These are phyloP conservation scores for Bruguiera sexangula DNA, from an alignment of 345 rosid species.

Conservation along the genomic window DNA sequence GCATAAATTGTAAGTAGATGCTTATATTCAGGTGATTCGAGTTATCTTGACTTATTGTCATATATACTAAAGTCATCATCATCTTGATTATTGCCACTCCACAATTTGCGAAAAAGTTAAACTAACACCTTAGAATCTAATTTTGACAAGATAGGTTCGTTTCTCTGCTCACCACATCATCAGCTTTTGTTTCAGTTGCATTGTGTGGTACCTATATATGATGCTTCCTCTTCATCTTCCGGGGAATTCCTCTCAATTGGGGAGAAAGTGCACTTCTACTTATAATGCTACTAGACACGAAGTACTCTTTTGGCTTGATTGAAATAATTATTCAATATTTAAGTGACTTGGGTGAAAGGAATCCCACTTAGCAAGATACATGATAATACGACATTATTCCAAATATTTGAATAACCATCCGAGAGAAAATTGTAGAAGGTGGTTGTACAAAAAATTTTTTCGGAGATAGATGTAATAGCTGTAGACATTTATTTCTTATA, in stretches of 20 bases:
- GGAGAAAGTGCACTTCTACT: slow-evolving; percentile 28
- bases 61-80: slow-evolving; percentile 9
- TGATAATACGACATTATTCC: slow-evolving; percentile 71
- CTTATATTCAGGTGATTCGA: slow-evolving; percentile 31
- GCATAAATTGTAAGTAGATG: slow-evolving; percentile 52
- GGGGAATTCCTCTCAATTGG: slow-evolving; percentile 23
- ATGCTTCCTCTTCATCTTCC: slow-evolving; percentile 43
- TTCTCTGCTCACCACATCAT: slow-evolving; percentile 19
- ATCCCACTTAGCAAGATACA: slow-evolving; percentile 58
- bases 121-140: neutral
- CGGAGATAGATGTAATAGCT: too few species aligned
- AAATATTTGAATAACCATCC: slow-evolving; percentile 72
- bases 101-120: slow-evolving; percentile 2
- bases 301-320: slow-evolving; percentile 89
- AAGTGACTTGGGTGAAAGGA: slow-evolving; percentile 66
- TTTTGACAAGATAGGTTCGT: neutral
- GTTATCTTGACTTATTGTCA: slow-evolving; percentile 4
- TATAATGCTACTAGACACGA: slow-evolving; percentile 35
- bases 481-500: too few species aligned
- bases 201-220: neutral
- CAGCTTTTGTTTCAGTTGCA: slow-evolving; percentile 11
- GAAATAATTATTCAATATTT: slow-evolving; percentile 68
- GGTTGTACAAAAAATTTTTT: too few species aligned
- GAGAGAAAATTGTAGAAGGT: slow-evolving; percentile 4
- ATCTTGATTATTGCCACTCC: slow-evolving; percentile 31